These are phyloP conservation scores for Venustampulla echinocandica DNA, from an alignment of 495 filamentous ascomycete genomes.

Conservation along the genomic window DNA sequence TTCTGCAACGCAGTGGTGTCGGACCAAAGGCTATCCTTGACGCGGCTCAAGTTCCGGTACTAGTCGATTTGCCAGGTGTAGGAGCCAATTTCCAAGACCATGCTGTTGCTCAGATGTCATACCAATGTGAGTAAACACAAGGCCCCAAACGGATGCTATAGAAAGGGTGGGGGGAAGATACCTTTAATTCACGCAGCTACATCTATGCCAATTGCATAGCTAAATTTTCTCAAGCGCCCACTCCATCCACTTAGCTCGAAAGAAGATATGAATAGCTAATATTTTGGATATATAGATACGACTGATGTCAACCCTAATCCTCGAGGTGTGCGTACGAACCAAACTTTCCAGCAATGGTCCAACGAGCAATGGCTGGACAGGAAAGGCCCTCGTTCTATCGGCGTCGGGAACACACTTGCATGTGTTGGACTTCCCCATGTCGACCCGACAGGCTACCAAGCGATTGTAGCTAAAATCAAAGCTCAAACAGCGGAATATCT, in stretches of 20 bases:
- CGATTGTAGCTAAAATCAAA: background rate
- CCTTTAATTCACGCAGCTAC: too few relatives aligned
- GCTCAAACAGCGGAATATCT: background rate
- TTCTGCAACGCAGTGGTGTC: slow-evolving; percentile 11
- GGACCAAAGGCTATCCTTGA: slow-evolving; percentile 23
- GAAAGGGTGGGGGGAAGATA: too few relatives aligned
- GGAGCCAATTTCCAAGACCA: slow-evolving; percentile 57
- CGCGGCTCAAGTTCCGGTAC: slow-evolving; percentile 42
- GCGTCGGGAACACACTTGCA: background rate
- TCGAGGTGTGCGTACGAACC: background rate
- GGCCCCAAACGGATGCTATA: too few relatives aligned
- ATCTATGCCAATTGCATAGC: too few relatives aligned
- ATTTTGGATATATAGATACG: background rate
- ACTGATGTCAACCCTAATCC: background rate
- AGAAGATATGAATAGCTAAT: too few relatives aligned
- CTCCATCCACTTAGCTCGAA: too few relatives aligned
- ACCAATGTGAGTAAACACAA: background rate
- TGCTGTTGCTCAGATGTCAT: slow-evolving; percentile 1
- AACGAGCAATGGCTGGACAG: background rate
- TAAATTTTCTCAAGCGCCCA: too few relatives aligned
- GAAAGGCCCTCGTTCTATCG: background rate
- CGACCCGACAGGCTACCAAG: background rate
- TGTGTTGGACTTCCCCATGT: background rate
- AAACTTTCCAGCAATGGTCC: background rate
- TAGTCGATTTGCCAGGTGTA: slow-evolving; percentile 50